These are phyloP conservation scores for Thraustochytrium sp. DNA, from an alignment of 352 stramenopile species.

Conservation along the genomic window DNA sequence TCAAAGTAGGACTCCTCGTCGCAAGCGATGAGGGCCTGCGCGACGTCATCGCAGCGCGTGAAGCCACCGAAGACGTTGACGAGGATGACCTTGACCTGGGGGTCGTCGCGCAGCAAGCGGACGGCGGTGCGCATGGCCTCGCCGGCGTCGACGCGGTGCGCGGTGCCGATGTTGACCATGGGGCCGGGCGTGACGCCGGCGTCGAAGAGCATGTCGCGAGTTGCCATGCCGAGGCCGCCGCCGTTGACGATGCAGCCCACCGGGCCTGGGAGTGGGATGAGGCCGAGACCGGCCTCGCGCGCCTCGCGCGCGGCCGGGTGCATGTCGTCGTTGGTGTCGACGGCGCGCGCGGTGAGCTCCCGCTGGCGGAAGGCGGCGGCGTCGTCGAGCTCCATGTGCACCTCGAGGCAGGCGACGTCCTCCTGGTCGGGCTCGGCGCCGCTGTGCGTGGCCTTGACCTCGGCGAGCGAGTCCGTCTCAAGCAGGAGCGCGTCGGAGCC, in stretches of 20 bases:
- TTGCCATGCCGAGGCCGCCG: constrained; percentile 95
- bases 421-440: background rate
- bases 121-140: constrained; percentile 75
- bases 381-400: constrained; percentile 98
- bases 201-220: constrained; percentile 99
- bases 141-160: constrained; percentile 79
- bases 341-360: constrained; percentile 76
- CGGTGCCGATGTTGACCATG: constrained; percentile 91
- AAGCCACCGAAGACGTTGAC: constrained; percentile 99
- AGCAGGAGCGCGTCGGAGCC: constrained; percentile 90
- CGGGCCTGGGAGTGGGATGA: constrained; percentile 94
- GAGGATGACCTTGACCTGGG: constrained; percentile 93
- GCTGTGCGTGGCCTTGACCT: background rate
- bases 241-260: constrained; percentile 99
- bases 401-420: constrained; percentile 66
- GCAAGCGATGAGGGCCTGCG: constrained; percentile 87
- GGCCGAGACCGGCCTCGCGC: constrained; percentile 91
- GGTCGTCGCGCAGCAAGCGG: constrained; percentile 77
- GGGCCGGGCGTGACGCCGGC: constrained; percentile 92
- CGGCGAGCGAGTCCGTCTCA: constrained; percentile 65
- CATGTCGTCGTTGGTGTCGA: constrained; percentile 71
- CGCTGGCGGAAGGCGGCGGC: constrained; percentile 93
- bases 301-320: constrained; percentile 84
- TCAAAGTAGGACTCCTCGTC: constrained; percentile 66
- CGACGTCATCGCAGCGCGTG: constrained; percentile 95